Evolutionary conservation across 1,284 basidiomycete genomes (phyloP).

Genomic region (Papiliotrema nemorosa): DNA sequence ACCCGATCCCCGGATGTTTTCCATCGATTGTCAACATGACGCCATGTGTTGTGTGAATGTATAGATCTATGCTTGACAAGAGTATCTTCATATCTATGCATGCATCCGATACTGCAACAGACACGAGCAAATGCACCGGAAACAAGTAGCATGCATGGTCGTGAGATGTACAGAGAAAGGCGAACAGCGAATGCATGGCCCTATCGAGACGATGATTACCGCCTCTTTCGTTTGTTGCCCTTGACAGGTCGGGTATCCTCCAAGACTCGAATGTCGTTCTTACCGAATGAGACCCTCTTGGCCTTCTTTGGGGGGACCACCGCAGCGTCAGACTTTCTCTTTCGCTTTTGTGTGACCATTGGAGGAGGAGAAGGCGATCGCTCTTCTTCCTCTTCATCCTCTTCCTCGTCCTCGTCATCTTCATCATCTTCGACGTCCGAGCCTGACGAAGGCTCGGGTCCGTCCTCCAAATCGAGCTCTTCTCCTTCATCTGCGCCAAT

Average conservation of each 20-base stretch:
- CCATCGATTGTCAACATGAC: no score
- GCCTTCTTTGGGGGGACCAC: slow-evolving; percentile 18
- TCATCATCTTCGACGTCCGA: slow-evolving; percentile 38
- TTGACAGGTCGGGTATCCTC: neutral
- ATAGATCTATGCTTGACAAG: no score
- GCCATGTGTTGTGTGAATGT: no score
- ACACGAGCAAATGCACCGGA: no score
- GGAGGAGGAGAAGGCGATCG: slow-evolving; percentile 18
- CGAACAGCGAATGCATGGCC: no score
- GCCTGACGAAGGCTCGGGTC: slow-evolving; percentile 38
- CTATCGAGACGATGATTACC: neutral
- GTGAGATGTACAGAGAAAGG: no score
- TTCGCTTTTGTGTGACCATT: neutral
- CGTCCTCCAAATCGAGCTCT: slow-evolving; percentile 43
- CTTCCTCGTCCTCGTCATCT: slow-evolving; percentile 25
- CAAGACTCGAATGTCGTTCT: slow-evolving; percentile 5
- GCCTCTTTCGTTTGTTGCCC: slow-evolving; percentile 14
- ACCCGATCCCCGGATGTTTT: no score
- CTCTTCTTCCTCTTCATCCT: slow-evolving; percentile 27
- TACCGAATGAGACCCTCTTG: slow-evolving; percentile 31
- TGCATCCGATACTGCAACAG: no score
- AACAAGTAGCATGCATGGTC: no score
- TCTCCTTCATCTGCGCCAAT: slow-evolving; percentile 41
- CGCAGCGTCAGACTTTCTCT: slow-evolving; percentile 3
- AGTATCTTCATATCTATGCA: no score